Conservation (phyloP, 208 protist species). For the Wallacemonas sp. region DNA sequence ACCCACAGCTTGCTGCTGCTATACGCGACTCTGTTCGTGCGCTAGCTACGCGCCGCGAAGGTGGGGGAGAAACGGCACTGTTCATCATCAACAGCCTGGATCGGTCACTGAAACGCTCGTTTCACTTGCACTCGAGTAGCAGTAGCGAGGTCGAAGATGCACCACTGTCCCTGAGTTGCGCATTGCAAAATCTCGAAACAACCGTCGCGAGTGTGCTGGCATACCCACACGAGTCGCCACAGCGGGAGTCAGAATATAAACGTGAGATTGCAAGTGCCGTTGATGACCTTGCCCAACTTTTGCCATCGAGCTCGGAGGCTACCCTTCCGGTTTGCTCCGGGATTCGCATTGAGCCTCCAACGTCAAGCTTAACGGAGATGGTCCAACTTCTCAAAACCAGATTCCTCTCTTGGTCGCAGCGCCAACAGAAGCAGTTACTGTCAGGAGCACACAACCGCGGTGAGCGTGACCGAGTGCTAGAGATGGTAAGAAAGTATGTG, state of each 20-base stretch:
- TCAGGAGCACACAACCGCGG: slow-evolving; percentile 26
- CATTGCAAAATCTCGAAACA: slow-evolving; percentile 17
- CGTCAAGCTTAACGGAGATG: slow-evolving; percentile 63
- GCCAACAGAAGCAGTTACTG: slow-evolving; percentile 59
- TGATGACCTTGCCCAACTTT: slow-evolving; percentile 73
- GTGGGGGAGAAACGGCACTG: slow-evolving; percentile 1
- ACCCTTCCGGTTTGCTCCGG: slow-evolving; percentile 1
- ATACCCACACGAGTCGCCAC: slow-evolving; percentile 31
- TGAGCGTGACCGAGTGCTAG: slow-evolving; percentile 25
- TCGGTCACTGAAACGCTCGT: slow-evolving; percentile 7
- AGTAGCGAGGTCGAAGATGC: background rate
- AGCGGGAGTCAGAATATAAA: slow-evolving; percentile 26
- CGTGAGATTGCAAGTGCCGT: slow-evolving; percentile 28
- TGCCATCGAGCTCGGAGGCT: slow-evolving; percentile 26
- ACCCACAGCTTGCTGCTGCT: background rate
- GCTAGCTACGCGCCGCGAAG: background rate
- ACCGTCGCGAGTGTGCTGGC: slow-evolving; percentile 33
- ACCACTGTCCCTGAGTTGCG: background rate
- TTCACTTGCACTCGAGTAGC: background rate
- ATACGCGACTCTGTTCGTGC: background rate
- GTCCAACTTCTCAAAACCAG: slow-evolving; percentile 52
- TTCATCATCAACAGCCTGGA: slow-evolving; percentile 16
- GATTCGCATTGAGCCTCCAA: slow-evolving; percentile 59
- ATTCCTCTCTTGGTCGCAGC: slow-evolving; percentile 43
- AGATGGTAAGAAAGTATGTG: slow-evolving; percentile 23